Evolutionary conservation across 352 stramenopile genomes (phyloP).

Genomic region (Peronospora tabacina): DNA sequence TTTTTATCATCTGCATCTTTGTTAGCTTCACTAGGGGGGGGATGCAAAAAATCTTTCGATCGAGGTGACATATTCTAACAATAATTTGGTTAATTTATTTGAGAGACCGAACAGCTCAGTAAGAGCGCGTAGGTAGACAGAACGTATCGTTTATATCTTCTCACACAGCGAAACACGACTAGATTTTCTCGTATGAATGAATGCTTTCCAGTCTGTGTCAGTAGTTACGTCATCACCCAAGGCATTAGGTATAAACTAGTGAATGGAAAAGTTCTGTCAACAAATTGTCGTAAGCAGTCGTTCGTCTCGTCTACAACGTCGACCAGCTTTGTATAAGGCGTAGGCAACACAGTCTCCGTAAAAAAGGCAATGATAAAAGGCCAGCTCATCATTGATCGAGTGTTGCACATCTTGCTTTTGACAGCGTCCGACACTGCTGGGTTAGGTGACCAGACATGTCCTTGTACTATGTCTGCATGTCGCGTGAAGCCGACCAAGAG

Average conservation of each 20-base stretch:
- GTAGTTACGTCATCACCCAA: background rate
- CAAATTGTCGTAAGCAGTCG: slow-evolving; percentile 3
- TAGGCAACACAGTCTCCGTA: no score
- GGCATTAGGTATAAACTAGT: background rate
- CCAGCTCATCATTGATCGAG: no score
- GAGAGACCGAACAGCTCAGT: no score
- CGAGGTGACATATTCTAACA: background rate
- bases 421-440: no score
- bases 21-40: no score
- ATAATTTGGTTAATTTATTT: background rate
- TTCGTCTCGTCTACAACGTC: slow-evolving; percentile 13
- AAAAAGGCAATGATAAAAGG: no score
- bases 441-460: background rate
- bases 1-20: background rate
- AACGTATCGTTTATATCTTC: no score
- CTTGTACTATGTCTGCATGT: background rate
- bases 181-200: background rate
- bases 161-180: no score
- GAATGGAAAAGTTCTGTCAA: background rate
- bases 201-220: no score
- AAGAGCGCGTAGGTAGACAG: no score
- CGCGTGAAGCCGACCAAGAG: background rate
- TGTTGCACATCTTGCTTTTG: no score
- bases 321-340: no score
- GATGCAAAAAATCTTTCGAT: background rate